A percentile compares a stretch with the other conserved stretches of the same genome.
Conservation (phyloP, 495 filamentous ascomycete genomes). For the Rhypophila decipiens region DNA sequence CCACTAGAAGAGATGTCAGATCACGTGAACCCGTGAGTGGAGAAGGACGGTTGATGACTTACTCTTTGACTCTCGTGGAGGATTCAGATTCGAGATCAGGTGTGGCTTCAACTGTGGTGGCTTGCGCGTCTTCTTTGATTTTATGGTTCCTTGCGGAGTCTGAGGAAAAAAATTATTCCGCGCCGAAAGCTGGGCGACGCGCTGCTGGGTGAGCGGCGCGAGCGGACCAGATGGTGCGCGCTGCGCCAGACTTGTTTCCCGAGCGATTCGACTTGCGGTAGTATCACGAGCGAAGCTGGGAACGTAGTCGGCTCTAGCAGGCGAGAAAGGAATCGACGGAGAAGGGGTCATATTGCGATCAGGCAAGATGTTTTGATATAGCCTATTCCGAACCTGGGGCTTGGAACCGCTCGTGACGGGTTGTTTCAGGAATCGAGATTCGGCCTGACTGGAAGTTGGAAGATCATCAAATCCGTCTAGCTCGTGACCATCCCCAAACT, state of each 20-base stretch:
- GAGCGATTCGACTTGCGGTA: slow-evolving; percentile 79
- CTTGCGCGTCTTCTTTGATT: slow-evolving; percentile 52
- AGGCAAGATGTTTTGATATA: slow-evolving; percentile 51
- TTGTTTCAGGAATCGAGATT: slow-evolving; percentile 75
- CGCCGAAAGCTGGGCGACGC: slow-evolving; percentile 67
- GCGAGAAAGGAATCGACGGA: slow-evolving; percentile 50
- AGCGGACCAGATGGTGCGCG: slow-evolving; percentile 51
- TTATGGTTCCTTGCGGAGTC: slow-evolving; percentile 26
- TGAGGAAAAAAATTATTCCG: slow-evolving; percentile 35
- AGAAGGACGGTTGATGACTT: slow-evolving; percentile 18
- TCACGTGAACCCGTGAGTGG: too few species aligned
- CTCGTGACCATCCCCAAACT: slow-evolving; percentile 90
- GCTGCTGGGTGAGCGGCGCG: slow-evolving; percentile 63
- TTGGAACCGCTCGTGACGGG: slow-evolving; percentile 67
- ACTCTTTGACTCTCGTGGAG: slow-evolving; percentile 43
- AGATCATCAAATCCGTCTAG: slow-evolving; percentile 91
- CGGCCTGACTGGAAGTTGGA: slow-evolving; percentile 75
- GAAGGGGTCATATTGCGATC: slow-evolving; percentile 48
- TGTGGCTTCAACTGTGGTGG: slow-evolving; percentile 47
- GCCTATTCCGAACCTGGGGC: slow-evolving; percentile 53
- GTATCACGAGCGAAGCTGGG: slow-evolving; percentile 94
- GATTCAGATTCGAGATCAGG: slow-evolving; percentile 44
- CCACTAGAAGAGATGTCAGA: slow-evolving; percentile 43
- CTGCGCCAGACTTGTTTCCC: slow-evolving; percentile 72
- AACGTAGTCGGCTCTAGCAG: slow-evolving; percentile 46